Conservation (phyloP, 2,329 filamentous ascomycete species). For the Cercospora sp. region DNA sequence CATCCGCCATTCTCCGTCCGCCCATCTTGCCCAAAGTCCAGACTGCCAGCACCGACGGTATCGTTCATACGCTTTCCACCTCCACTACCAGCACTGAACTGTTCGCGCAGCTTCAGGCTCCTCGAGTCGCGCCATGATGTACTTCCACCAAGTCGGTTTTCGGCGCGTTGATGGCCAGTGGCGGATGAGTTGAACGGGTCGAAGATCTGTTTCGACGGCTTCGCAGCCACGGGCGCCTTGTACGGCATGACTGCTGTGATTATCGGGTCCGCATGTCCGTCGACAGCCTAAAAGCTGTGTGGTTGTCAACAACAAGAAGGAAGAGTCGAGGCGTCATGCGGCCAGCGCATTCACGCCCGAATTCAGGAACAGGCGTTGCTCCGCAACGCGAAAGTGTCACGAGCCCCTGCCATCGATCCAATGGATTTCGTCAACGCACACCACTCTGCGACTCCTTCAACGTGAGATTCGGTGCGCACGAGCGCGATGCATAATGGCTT, state of each 20-base stretch:
- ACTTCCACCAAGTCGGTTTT: conserved; percentile 62
- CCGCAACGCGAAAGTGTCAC: conserved; percentile 18
- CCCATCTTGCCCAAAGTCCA: conserved; percentile 54
- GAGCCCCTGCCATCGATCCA: not conserved
- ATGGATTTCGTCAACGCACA: not conserved
- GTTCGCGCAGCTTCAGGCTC: conserved; percentile 66
- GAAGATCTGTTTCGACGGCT: conserved; percentile 33
- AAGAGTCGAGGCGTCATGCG: conserved; percentile 9
- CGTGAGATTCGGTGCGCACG: not conserved
- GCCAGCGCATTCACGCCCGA: not conserved
- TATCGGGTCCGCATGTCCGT: not conserved
- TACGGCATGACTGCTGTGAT: conserved; percentile 21
- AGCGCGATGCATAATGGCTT: not conserved
- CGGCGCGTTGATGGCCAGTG: conserved; percentile 75
- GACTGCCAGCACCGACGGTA: conserved; percentile 64
- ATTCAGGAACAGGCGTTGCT: conserved; percentile 11
- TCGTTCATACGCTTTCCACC: conserved; percentile 63
- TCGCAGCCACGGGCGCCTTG: conserved; percentile 31
- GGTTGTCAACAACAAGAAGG: not conserved
- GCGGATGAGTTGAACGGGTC: conserved; percentile 90
- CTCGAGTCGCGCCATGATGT: conserved; percentile 72
- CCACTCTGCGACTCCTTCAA: not conserved
- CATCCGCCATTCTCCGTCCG: conserved; percentile 56
- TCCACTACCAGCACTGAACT: conserved; percentile 62
- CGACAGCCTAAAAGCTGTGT: conserved; percentile 16